Percentiles rank a stretch among this genome's conserved stretches.
These are phyloP conservation scores for Cytospora schulzeri DNA, from an alignment of 2,329 filamentous ascomycete genomes.

Conservation along the genomic window DNA sequence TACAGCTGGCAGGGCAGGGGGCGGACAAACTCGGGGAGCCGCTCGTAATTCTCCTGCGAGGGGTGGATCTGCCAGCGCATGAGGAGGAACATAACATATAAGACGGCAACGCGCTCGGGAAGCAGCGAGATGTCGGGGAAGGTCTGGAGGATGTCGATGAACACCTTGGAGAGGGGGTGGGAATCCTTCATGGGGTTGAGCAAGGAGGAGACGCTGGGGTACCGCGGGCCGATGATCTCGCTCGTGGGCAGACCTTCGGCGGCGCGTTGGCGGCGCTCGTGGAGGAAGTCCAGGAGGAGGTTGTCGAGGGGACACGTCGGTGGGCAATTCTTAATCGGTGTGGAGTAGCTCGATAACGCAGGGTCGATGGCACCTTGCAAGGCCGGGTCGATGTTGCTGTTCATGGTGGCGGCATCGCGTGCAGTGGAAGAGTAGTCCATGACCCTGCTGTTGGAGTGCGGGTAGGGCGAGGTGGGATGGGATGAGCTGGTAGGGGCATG, in stretches of 20 bases:
- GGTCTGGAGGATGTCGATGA: conserved; percentile 82
- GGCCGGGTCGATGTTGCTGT: conserved; percentile 29
- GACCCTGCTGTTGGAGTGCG: conserved; percentile 3
- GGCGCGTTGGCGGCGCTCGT: conserved; percentile 66
- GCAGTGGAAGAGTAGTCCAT: conserved; percentile 5
- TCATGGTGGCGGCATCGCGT: conserved; percentile 15
- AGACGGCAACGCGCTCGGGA: conserved; percentile 78
- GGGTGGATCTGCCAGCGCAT: conserved; percentile 86
- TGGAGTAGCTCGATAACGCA: conserved; percentile 29
- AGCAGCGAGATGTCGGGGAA: conserved; percentile 79
- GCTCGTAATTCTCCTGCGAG: conserved; percentile 75
- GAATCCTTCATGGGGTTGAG: conserved; percentile 70
- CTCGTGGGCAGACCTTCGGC: conserved; percentile 65
- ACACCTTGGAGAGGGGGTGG: conserved; percentile 80
- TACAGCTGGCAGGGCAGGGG: conserved; percentile 69
- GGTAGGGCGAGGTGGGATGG: conserved; percentile 19
- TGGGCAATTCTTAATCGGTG: conserved; percentile 59
- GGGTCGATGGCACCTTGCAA: conserved; percentile 30
- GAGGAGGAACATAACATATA: conserved; percentile 84
- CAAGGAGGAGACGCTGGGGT: conserved; percentile 78
- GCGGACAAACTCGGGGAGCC: conserved; percentile 72
- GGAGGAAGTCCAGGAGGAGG: conserved; percentile 79
- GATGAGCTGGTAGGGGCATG: conserved; percentile 6
- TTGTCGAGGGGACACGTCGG: conserved; percentile 77
- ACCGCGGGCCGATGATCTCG: conserved; percentile 73